Base-by-base conservation (phyloP, 768 basidiomycete species). In the Kwoniella bestiolae region DNA sequence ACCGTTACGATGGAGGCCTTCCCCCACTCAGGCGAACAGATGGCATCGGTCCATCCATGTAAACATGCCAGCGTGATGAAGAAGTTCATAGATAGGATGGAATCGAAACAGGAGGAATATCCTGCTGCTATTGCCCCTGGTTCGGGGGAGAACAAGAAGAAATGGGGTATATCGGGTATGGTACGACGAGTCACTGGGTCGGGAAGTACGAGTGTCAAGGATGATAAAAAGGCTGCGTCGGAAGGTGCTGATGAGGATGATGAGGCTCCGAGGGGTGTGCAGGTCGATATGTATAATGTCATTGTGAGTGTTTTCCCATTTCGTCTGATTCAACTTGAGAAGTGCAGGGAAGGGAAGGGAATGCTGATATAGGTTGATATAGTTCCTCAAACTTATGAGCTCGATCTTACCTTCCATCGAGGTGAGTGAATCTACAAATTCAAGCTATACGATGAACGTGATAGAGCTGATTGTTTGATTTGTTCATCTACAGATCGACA, bases 11-110 rank as follows among this genome's bases (percentile, higher is more conserved):
- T 97, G 82, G 96, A 99, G 80, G 87, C 90, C 0, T 99, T 99
- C 86, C 93, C 94, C n/a, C 94, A 97, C 82, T 91, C 90, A 0
- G 83, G 87, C 1, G 87, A 89, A 11, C 85, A 94, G 50, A 80
- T 83, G 66, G 96, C 94, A 0, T 93, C 91, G 0, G 95, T 99
- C 11, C 95, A 99, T 80, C 95, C 95, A 2, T 99, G 95, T 86
- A 97, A 96, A 79, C 95, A 99, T 81, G 91, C 94, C 1, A 92
- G 89, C 80, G 96, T 99, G 63, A 99, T 99, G 96, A 97, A 96
- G 86, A 98, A 97, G 81, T 92, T 98, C 67, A 97, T 98, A 78
- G 95, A 98, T 81, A 87, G 95, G 63, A 97, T 98, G 94, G 96
- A 98, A 82, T 62, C 70, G 70, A 88, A 49, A 38, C 32, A 31